Evolutionary conservation across 768 basidiomycete genomes (phyloP).

Genomic region (Polyporus arcularius): DNA sequence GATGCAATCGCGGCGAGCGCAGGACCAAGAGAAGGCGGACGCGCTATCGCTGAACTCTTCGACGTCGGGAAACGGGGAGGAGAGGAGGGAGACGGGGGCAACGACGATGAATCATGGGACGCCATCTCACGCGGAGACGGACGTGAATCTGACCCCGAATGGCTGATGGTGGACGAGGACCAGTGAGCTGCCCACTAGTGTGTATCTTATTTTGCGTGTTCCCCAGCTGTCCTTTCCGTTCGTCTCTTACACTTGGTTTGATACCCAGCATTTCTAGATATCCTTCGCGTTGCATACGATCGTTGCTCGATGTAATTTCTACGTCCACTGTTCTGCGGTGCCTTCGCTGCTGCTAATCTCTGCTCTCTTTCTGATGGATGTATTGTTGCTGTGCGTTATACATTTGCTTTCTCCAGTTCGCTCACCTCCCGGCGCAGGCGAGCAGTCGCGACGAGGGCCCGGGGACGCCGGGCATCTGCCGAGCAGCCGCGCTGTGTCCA

Average conservation of each 20-base stretch:
- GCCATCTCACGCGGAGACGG: constrained; percentile 67
- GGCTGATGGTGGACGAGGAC: constrained; percentile 70
- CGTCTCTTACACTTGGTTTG: constrained; percentile 11
- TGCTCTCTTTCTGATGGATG: constrained; percentile 10
- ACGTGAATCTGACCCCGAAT: constrained; percentile 88
- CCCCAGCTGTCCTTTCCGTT: constrained; percentile 3
- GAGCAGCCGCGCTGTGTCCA: neutral
- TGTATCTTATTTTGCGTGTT: constrained; percentile 10
- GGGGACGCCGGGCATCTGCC: too few species aligned
- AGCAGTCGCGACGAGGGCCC: too few species aligned
- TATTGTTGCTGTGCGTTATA: constrained; percentile 17
- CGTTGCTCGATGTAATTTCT: constrained; percentile 16
- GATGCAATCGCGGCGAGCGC: constrained; percentile 68
- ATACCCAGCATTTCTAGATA: constrained; percentile 31
- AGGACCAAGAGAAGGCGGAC: constrained; percentile 22
- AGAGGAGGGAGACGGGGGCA: constrained; percentile 46
- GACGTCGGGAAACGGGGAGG: constrained; percentile 73
- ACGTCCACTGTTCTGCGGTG: constrained; percentile 9
- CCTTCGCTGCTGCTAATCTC: constrained; percentile 12
- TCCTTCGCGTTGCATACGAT: constrained; percentile 18
- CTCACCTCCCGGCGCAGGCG: neutral
- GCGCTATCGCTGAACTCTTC: constrained; percentile 33
- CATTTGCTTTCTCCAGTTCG: constrained; percentile 13
- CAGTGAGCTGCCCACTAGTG: constrained; percentile 26
- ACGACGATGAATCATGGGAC: constrained; percentile 71